Evolutionary conservation across 2,329 filamentous ascomycete species (phyloP), one percentile per base, ranked within the genome.

Genomic region (Ascochyta koolunga): DNA sequence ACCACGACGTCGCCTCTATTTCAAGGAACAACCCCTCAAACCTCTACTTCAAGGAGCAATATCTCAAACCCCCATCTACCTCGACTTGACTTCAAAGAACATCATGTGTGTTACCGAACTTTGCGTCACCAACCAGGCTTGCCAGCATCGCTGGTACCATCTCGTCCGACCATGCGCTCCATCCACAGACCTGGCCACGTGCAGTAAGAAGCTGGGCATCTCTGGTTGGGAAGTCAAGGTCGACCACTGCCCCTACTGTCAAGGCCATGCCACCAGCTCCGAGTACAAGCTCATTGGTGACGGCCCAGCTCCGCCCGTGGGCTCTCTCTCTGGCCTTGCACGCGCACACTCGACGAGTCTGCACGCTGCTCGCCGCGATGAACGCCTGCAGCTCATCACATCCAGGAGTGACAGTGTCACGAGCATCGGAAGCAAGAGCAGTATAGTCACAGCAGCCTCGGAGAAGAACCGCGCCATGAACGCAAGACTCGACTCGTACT

Each of bases 71-170:
- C 62, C 54, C 47, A 60, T 57, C 22, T 64, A 67, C 45, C 59
- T 66, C 61, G 62, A 67, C 40, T 64, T 65, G 24, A 68, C 68
- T n/a, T 68, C 22, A 32, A 50, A 38, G 50, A 44, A 45, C 57
- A 72, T 38, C 61, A 82, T 82, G 79, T 82, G 79, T 60, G 69
- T 81, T 66, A 79, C 78, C 58, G 77, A 80, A 58, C 73, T 82
- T 38, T 80, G 80, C 68, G 77, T 80, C 52, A 77, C 78, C 44
- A 73, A 75, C 7, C 73, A 77, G 47, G 67, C 76, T 37, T 82
- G 79, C 73, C 69, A 73, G 49, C 79, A 82, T 59, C 76, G 79
- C 56, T 82, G 79, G 79, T 81, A 80, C 69, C 75, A 78, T 54
- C 75, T 82, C 24, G 68, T 77, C 29, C 71, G 74, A 32, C 67